Base-by-base conservation (phyloP, 495 filamentous ascomycete species). In the Neurospora tetraspora region DNA sequence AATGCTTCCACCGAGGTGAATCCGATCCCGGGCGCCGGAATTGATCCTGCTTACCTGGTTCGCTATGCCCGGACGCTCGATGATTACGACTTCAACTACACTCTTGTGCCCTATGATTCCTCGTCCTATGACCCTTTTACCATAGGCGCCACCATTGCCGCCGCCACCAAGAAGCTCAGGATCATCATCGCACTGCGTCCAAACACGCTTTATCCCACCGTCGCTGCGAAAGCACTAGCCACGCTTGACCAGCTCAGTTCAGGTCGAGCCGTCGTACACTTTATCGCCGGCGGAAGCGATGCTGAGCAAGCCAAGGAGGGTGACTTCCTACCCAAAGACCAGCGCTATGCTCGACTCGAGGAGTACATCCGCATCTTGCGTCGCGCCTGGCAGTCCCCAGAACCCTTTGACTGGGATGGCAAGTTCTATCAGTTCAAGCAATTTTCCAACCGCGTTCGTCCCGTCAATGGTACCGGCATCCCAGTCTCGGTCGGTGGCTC, bases 111-210 rank as follows among this genome's bases (percentile, higher is more conserved):
- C 2, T 88, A 88, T 71, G 81, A 83, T 69, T 86, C 84, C 4
- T 82, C 83, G 7, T 85, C 74, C 43, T 86, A 80, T 71, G 86
- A 88, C 73, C 86, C 86, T 2, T 88, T 81, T 71, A 88, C 86
- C 4, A 76, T 82, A 39, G 86, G 83, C 39, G 84, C 86, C 2
- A 88, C 85, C 40, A 87, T 88, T 71, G 81, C 83, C 1, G 77
- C 86, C 0, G 80, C 76, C 38, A 88, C 86, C 53, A 86, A 87
- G 70, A 84, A 87, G 16, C 73, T 88, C 71, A 88, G 87, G 72
- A 77, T 88, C 39, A 88, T 88, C 77, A 87, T 88, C 70, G 86
- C 86, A 1, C 82, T 88, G n/a, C 83, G 85, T 0, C 86, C 86
- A 16, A 88, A 88, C 76, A 88, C 86, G 0, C 74, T 87, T 3